phyloP scores from a whole-genome alignment of 2,329 filamentous ascomycete genomes.

The Phialophora expanda region DNA sequence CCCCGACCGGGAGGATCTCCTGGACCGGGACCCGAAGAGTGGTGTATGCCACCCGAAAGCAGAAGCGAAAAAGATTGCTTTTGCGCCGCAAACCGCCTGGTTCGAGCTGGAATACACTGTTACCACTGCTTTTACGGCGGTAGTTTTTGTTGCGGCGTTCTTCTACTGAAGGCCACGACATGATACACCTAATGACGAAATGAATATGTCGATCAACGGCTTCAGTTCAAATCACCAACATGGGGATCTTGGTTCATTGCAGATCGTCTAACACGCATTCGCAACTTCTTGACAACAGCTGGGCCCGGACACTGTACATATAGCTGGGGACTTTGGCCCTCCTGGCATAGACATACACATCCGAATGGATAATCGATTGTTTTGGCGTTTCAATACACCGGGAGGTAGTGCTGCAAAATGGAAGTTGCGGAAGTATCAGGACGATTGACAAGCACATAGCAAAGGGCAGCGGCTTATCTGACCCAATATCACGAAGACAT shows the following conservation, averaged over 20 bases:
- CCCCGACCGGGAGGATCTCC: constrained; percentile 63
- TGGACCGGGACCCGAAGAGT: constrained; percentile 59
- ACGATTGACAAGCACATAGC: neutral
- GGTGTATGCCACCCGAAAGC: constrained; percentile 55
- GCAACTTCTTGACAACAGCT: constrained; percentile 3
- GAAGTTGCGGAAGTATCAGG: neutral
- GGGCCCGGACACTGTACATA: constrained; percentile 7
- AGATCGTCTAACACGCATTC: neutral
- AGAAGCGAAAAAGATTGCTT: constrained; percentile 61
- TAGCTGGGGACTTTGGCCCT: neutral
- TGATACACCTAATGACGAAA: constrained; percentile 18
- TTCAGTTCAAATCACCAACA: constrained; percentile 12
- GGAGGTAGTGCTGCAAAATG: neutral
- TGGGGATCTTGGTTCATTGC: constrained; percentile 3
- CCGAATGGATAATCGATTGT: constrained; percentile 9
- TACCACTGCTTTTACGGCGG: constrained; percentile 56
- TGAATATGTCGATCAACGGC: constrained; percentile 22
- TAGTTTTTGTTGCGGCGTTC: constrained; percentile 26
- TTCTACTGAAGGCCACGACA: constrained; percentile 17
- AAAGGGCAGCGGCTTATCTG: constrained; percentile 6
- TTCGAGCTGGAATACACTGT: constrained; percentile 62
- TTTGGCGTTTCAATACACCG: constrained; percentile 8
- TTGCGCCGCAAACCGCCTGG: constrained; percentile 60
- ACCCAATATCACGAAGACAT: neutral
- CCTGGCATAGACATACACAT: constrained; percentile 5